Conservation (phyloP, 805 yeast species). For the Groenewaldozyma salmanticensis region DNA sequence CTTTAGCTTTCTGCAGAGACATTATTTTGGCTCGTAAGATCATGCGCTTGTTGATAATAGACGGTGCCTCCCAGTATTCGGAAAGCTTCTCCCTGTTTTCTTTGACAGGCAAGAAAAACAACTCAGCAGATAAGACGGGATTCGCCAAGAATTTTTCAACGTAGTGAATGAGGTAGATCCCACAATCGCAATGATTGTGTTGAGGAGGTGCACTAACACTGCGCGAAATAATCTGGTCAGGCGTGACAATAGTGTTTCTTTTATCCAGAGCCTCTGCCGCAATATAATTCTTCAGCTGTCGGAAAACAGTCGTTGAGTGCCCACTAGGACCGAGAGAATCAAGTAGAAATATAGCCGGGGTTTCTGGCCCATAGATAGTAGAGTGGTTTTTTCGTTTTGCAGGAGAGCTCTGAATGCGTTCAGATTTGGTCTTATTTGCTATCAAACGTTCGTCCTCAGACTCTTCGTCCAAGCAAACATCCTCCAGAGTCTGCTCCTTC, state of each 20-base stretch:
- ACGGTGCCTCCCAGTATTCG: conserved; percentile 2
- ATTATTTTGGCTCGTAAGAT: neutral
- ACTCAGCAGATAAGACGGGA: conserved; percentile 20
- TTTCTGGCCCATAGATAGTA: conserved; percentile 1
- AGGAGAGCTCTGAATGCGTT: neutral
- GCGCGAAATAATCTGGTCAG: conserved; percentile 37
- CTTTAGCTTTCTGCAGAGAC: neutral
- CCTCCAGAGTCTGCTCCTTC: conserved; percentile 1
- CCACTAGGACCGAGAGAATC: conserved; percentile 53
- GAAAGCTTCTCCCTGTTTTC: conserved; percentile 3
- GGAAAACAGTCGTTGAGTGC: conserved; percentile 14
- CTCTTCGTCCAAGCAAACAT: conserved; percentile 5
- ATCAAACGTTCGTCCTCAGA: neutral
- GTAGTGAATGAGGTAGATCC: conserved; percentile 70
- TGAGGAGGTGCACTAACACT: conserved; percentile 67
- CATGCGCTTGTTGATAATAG: neutral
- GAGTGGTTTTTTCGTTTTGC: neutral
- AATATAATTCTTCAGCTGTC: conserved; percentile 50
- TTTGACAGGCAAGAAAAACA: conserved; percentile 8
- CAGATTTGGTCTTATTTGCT: neutral
- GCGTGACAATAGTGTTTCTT: conserved; percentile 38
- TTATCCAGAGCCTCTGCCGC: conserved; percentile 62
- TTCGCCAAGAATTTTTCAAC: conserved; percentile 23
- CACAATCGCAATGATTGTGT: conserved; percentile 87
- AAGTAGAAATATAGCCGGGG: conserved; percentile 44